Conservation (phyloP, 2,329 filamentous ascomycete genomes). For the Fusarium citri region DNA sequence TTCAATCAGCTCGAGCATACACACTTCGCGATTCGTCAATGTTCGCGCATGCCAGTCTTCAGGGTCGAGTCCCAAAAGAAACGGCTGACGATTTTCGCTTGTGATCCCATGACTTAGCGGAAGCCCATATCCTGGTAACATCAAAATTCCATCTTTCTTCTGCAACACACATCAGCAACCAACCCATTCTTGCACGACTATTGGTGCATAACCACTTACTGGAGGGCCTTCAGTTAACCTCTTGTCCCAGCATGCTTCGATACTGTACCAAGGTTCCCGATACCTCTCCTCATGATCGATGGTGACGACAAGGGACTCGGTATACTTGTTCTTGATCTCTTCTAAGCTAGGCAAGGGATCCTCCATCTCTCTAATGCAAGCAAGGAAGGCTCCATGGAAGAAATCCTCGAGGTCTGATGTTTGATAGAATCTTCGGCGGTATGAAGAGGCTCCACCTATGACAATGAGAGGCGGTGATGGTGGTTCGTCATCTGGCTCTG, state of each 20-base stretch:
- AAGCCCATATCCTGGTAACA: background rate
- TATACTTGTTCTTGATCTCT: rapidly evolving
- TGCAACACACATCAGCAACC: background rate
- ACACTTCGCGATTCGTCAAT: background rate
- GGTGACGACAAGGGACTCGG: background rate
- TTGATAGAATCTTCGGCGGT: background rate
- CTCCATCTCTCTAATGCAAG: background rate
- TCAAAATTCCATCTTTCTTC: background rate
- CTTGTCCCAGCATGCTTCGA: background rate
- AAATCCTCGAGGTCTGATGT: background rate
- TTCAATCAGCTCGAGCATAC: constrained; percentile 52
- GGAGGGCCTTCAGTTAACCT: background rate
- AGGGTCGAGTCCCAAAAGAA: background rate
- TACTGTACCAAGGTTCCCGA: rapidly evolving
- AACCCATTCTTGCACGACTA: rapidly evolving
- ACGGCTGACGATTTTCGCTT: background rate
- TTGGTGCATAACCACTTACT: rapidly evolving
- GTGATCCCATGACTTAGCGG: background rate
- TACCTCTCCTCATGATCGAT: rapidly evolving
- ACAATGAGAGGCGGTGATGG: too few species aligned
- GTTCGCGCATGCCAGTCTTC: background rate
- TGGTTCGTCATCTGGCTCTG: too few species aligned
- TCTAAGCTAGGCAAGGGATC: background rate
- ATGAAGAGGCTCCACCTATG: too few species aligned
- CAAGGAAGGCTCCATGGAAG: background rate